Conservation (phyloP, 2,329 filamentous ascomycete species). For the Calycina marina region DNA sequence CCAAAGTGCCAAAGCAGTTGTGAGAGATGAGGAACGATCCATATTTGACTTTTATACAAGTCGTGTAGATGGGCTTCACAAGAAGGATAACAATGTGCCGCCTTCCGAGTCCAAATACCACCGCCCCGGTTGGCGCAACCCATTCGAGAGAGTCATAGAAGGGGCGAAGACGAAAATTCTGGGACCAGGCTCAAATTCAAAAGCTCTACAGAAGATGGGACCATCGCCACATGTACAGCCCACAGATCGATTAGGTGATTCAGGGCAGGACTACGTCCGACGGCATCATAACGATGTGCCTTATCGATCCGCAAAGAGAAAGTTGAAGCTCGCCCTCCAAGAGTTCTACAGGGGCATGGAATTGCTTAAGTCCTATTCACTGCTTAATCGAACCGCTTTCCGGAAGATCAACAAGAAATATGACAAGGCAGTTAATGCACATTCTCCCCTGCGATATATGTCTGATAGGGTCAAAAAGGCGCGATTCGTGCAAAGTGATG, state of each 20-base stretch:
- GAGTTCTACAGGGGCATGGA: conserved; percentile 91
- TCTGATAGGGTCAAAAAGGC: conserved; percentile 81
- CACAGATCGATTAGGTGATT: conserved; percentile 27
- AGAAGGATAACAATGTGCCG: conserved; percentile 7
- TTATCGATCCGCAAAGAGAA: conserved; percentile 77
- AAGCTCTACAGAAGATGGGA: conserved; percentile 39
- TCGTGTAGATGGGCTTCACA: conserved; percentile 9
- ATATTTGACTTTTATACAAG: conserved; percentile 8
- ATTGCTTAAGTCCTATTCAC: conserved; percentile 77
- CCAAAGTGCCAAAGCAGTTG: conserved; percentile 12
- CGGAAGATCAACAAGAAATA: conserved; percentile 99
- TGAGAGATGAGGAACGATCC: conserved; percentile 11
- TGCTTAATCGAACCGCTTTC: conserved; percentile 85
- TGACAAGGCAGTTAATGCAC: conserved; percentile 74
- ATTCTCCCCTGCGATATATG: conserved; percentile 69
- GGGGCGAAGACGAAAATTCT: conserved; percentile 33
- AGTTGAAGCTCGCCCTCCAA: conserved; percentile 79
- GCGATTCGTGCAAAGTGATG: conserved; percentile 82
- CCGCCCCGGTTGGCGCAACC: conserved; percentile 31
- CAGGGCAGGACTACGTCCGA: conserved; percentile 34
- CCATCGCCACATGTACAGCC: conserved; percentile 20
- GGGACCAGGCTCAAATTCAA: conserved; percentile 40
- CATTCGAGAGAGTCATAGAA: conserved; percentile 25
- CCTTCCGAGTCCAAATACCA: conserved; percentile 13
- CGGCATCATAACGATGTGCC: conserved; percentile 48